Percentiles rank a stretch among this genome's conserved stretches.
Conservation (phyloP, 495 filamentous ascomycete genomes). For the Podospora appendiculata region DNA sequence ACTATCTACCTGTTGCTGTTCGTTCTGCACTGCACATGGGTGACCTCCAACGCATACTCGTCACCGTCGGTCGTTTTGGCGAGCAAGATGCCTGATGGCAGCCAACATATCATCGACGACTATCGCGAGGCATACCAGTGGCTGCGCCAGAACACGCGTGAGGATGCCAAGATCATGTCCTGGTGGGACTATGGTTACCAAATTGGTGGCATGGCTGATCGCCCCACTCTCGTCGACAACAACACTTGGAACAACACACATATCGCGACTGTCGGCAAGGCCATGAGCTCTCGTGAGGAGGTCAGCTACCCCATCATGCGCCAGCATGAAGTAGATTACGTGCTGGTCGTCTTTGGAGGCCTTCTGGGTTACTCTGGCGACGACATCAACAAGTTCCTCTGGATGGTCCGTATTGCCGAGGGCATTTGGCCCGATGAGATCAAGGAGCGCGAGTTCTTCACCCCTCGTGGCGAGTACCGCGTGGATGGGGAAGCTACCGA, state of each 20-base stretch:
- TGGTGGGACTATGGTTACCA: slow-evolving; percentile 99
- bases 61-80: slow-evolving; percentile 97
- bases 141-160: slow-evolving; percentile 92
- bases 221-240: slow-evolving; percentile 96
- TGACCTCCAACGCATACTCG: slow-evolving; percentile 97
- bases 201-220: slow-evolving; percentile 99
- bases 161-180: slow-evolving; percentile 97
- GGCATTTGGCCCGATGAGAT: slow-evolving; percentile 99
- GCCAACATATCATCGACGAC: slow-evolving; percentile 97
- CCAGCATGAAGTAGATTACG: slow-evolving; percentile 97
- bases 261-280: slow-evolving; percentile 98
- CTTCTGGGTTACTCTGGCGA: slow-evolving; percentile 98
- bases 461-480: slow-evolving; percentile 86
- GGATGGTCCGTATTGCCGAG: slow-evolving; percentile 99
- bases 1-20: slow-evolving; percentile 82
- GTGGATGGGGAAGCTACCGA: slow-evolving; percentile 93
- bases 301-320: slow-evolving; percentile 98
- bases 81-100: slow-evolving; percentile 85
- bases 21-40: slow-evolving; percentile 98
- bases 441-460: slow-evolving; percentile 96
- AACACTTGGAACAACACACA: slow-evolving; percentile 99
- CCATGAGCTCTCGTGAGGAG: slow-evolving; percentile 95
- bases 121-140: slow-evolving; percentile 99
- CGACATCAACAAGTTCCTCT: slow-evolving; percentile 99
- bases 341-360: slow-evolving; percentile 94